These are phyloP conservation scores for Talaromyces adpressus DNA, from an alignment of 495 filamentous ascomycete species.

Conservation along the genomic window DNA sequence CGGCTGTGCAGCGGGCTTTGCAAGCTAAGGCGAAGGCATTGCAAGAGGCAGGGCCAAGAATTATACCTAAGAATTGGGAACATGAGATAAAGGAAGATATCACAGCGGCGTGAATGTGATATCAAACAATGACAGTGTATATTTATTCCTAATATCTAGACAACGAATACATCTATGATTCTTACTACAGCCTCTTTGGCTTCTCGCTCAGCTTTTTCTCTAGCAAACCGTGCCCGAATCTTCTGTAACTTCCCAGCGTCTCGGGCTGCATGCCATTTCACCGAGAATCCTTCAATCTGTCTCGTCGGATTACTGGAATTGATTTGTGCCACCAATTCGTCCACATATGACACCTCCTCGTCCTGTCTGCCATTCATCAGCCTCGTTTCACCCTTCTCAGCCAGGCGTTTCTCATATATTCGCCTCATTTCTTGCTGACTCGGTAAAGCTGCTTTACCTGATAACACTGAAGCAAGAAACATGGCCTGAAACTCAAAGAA, in stretches of 20 bases:
- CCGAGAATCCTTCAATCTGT: background rate
- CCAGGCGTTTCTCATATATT: background rate
- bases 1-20: background rate
- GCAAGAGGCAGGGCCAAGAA: background rate
- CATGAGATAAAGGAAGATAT: background rate
- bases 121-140: background rate
- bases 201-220: background rate
- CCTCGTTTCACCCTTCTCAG: background rate
- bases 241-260: background rate
- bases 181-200: background rate
- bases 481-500: slow-evolving; percentile 69
- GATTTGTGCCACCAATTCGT: background rate
- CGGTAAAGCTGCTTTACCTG: slow-evolving; percentile 58
- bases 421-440: slow-evolving; percentile 48
- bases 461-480: slow-evolving; percentile 68
- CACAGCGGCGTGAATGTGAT: background rate
- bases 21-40: background rate
- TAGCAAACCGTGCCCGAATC: background rate
- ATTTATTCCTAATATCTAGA: background rate
- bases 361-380: background rate
- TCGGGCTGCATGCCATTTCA: background rate
- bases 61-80: background rate
- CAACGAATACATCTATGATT: background rate
- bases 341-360: background rate
- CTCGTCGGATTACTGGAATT: background rate